phyloP scores from a whole-genome alignment of 768 basidiomycete species.

The Lactarius psammicola region DNA sequence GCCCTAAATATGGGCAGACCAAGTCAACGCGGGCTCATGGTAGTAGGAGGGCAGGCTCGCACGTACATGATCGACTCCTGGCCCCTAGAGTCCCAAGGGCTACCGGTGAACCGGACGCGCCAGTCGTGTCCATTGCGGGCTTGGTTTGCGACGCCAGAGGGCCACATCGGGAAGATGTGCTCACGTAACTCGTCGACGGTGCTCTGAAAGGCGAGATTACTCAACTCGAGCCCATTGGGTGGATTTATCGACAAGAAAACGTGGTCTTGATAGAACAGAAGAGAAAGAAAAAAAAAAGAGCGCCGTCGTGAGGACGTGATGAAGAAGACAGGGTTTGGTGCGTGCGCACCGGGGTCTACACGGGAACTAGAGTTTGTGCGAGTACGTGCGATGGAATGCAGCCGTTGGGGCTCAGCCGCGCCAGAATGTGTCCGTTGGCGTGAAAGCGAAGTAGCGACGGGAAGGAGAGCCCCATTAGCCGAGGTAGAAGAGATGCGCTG shows the following conservation, averaged over 20 bases:
- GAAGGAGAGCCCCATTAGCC: constrained; percentile 10
- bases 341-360: constrained; percentile 33
- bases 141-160: constrained; percentile 56
- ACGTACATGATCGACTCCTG: constrained; percentile 51
- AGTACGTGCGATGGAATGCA: constrained; percentile 36
- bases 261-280: constrained; percentile 49
- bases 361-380: constrained; percentile 38
- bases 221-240: constrained; percentile 57
- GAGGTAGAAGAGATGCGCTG: constrained; percentile 21
- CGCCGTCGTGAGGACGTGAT: constrained; percentile 8
- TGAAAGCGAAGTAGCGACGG: constrained; percentile 29
- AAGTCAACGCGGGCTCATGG: background rate
- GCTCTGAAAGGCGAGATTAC: constrained; percentile 47
- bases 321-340: background rate
- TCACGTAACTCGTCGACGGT: constrained; percentile 60
- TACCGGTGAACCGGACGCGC: constrained; percentile 60
- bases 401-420: constrained; percentile 32
- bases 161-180: constrained; percentile 62
- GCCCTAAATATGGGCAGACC: constrained; percentile 42
- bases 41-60: constrained; percentile 23
- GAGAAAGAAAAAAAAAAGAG: background rate
- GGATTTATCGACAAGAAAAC: constrained; percentile 69
- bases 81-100: constrained; percentile 67
- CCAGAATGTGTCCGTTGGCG: constrained; percentile 47
- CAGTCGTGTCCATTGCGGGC: constrained; percentile 47